These are phyloP conservation scores for Pseudocercospora macadamiae DNA, from an alignment of 2,329 filamentous ascomycete species.

Conservation along the genomic window DNA sequence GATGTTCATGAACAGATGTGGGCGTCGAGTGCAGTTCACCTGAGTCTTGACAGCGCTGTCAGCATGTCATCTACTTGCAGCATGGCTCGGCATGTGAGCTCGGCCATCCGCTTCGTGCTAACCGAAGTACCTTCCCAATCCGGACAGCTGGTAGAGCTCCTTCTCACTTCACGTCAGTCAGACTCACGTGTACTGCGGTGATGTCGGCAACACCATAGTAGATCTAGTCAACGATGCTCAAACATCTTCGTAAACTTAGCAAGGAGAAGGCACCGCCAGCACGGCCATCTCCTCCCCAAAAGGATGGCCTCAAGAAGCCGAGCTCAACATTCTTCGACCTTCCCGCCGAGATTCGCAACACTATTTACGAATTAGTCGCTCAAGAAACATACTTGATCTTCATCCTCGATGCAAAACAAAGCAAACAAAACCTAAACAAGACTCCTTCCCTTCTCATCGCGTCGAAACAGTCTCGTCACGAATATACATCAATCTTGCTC, in stretches of 20 bases:
- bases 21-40: background rate
- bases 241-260: background rate
- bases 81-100: background rate
- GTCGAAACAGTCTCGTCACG: constrained; percentile 24
- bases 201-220: background rate
- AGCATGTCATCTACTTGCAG: background rate
- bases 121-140: background rate
- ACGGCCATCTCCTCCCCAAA: background rate
- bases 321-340: constrained; percentile 17
- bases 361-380: constrained; percentile 13
- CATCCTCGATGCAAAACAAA: background rate
- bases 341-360: constrained; percentile 13
- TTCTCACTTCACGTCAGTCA: background rate
- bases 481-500: constrained; percentile 31
- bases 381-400: background rate
- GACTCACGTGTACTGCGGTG: background rate
- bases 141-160: background rate
- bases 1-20: background rate
- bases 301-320: background rate
- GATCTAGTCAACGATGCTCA: background rate
- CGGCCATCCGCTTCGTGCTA: background rate
- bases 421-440: background rate
- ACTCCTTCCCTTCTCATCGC: constrained; percentile 24
- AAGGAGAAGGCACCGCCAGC: background rate
- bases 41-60: background rate